These are phyloP conservation scores for Torulaspora franciscae DNA, from an alignment of 805 yeast species.

Conservation along the genomic window DNA sequence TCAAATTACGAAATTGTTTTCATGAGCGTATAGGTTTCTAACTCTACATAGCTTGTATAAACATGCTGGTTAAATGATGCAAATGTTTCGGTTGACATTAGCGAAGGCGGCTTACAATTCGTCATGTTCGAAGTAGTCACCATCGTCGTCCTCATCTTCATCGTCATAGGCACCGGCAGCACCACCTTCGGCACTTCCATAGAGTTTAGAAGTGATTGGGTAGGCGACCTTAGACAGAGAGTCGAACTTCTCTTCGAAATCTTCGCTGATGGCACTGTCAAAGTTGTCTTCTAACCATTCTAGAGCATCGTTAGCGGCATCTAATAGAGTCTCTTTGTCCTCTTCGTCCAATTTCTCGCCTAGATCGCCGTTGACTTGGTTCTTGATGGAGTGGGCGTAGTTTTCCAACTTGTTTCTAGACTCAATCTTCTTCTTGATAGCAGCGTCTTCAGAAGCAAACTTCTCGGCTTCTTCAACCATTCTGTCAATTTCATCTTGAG, in stretches of 20 bases:
- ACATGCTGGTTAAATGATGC: constrained; percentile 11
- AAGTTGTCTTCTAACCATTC: constrained; percentile 86
- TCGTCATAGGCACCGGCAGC: constrained; percentile 43
- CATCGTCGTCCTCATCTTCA: constrained; percentile 51
- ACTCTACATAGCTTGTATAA: constrained; percentile 5
- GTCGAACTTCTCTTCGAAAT: constrained; percentile 87
- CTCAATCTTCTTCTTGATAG: constrained; percentile 77
- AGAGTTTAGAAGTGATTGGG: constrained; percentile 88
- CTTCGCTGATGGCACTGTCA: constrained; percentile 86
- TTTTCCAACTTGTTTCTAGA: constrained; percentile 85
- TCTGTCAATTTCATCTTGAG: constrained; percentile 91
- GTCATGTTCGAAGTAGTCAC: constrained; percentile 61
- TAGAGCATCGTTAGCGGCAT: constrained; percentile 79
- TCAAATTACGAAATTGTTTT: constrained; percentile 28
- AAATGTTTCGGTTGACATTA: background rate
- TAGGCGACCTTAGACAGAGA: constrained; percentile 74
- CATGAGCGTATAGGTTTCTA: constrained; percentile 11
- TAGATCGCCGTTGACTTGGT: constrained; percentile 57
- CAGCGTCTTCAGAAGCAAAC: constrained; percentile 86
- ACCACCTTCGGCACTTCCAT: constrained; percentile 51
- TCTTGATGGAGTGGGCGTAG: constrained; percentile 78
- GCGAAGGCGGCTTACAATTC: constrained; percentile 43
- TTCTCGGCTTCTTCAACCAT: constrained; percentile 98
- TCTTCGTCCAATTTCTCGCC: constrained; percentile 82
- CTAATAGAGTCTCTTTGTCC: constrained; percentile 82